Percentiles rank a stretch among this genome's conserved stretches.
Evolutionary conservation across 148 eudicot species (phyloP).

Genomic region (Fagopyrum homotropicum): DNA sequence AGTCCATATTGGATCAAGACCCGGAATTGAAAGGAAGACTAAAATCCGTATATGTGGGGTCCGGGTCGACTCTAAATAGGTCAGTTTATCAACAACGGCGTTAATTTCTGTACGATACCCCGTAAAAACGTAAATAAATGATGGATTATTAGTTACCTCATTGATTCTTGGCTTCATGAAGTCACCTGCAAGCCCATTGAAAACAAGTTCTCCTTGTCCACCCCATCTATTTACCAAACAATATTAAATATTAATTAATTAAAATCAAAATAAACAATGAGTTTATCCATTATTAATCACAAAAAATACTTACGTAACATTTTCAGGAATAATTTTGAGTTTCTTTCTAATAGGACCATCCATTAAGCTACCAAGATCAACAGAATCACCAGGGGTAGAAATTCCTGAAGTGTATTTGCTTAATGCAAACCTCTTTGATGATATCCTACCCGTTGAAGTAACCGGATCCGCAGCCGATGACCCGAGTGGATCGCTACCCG

Average conservation of each 20-base stretch:
- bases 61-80: too few species aligned
- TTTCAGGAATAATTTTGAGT: conserved; percentile 56
- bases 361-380: conserved; percentile 47
- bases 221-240: conserved; percentile 51
- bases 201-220: conserved; percentile 54
- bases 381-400: conserved; percentile 19
- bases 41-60: too few species aligned
- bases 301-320: conserved; percentile 46
- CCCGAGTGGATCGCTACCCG: conserved; percentile 43
- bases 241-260: not conserved
- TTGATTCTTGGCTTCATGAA: conserved; percentile 81
- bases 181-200: conserved; percentile 41
- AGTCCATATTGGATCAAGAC: too few species aligned
- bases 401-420: conserved; percentile 33
- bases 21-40: too few species aligned
- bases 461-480: conserved; percentile 22
- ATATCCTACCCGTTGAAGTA: conserved; percentile 2
- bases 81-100: too few species aligned
- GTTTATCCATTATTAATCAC: not conserved
- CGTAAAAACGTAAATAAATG: too few species aligned
- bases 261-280: not conserved
- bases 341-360: conserved; percentile 58
- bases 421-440: conserved; percentile 24
- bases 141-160: conserved; percentile 43
- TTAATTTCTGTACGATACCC: too few species aligned